Base-by-base conservation (phyloP, 2,329 filamentous ascomycete genomes). In the Helicocarpus griseus region DNA sequence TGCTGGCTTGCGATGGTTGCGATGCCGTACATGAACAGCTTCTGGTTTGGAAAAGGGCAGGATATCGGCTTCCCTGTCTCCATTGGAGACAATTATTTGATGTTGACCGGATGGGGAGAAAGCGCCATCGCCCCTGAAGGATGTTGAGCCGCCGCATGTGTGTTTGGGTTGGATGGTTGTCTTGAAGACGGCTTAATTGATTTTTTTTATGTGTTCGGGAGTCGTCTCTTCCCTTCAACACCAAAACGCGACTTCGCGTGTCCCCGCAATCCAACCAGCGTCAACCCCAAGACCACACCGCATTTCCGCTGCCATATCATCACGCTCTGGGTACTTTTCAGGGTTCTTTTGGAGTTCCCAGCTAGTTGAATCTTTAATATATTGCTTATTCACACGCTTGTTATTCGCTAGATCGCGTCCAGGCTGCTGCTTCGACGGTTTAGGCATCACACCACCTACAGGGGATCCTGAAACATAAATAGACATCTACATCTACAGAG, bases 1-100 rank as follows among this genome's bases (percentile, higher is more conserved):
- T 6, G 49, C 21, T n/a, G 43, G 26, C 19, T 17, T 58, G 51
- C 39, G 49, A 21, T 22, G 29, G n/a, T n/a, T 48, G 48, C 6
- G 59, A 50, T 29, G 61, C 56, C 46, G 60, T 59, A 58, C 63
- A 64, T 14, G 64, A 66, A 52, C 63, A 66, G n/a, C 44, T 54
- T 41, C 61, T 61, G 9, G 35, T 44, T 6, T 56, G 39, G 1
- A 58, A 21, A 4, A 13, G 7, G 14, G 46, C 58, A 6, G 59
- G 56, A 22, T 56, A 56, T 14, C 41, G 45, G 51, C 48, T 13
- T 40, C 11, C 31, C 31, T 24, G 24, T 35, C 41, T 35, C 52
- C 38, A 50, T 40, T 47, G 49, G 36, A 39, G n/a, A 29, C 29
- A 26, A 13, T 13, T 29, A 22, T 49, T 35, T 24, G 46, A n/a